Base-by-base conservation (phyloP, 2,329 filamentous ascomycete genomes). In the Zymoseptoria tritici region DNA sequence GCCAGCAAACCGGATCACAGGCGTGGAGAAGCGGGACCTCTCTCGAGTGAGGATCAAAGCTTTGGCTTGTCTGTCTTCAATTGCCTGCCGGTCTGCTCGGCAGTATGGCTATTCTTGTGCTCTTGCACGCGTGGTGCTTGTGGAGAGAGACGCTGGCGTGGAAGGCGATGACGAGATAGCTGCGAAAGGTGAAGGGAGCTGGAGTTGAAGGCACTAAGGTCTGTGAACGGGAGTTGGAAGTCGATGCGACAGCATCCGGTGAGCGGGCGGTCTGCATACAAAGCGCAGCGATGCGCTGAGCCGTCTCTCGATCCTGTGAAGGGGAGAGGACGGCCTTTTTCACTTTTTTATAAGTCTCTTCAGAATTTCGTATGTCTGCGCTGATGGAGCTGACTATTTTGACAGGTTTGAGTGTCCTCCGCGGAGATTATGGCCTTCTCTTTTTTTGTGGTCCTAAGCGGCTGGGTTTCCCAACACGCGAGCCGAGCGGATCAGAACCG, bases 31-130 rank as follows among this genome's bases (percentile, higher is more conserved):
- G 76, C 77, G 81, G 90, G 90, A 91, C 89, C 89, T 91, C 90
- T 91, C 89, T 85, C 74, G 87, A 83, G 89, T 91, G 91, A 89
- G 89, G 80, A 87, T 95, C 90, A 95, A 91, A 91, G 90, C 80
- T 86, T 91, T 80, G 90, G 83, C 90, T 93, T 92, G 89, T 93
- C 90, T 79, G 82, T 67, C 79, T 67, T 70, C 71, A 72, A 65
- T 56, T 59, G 55, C 63, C 62, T 59, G 67, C 68, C 63, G 57
- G 62, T 64, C 50, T 52, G 53, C 57, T 61, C 57, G 56, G 49
- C 29, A 20, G 42, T 54, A 57, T 60, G 57, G 58, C 60, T 55
- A 46, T 56, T 56, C 52, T 53, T 57, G 49, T 51, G 36, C 50
- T 20, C 57, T 50, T 21, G 54, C 55, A 54, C 29, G 26, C 50